Conservation (phyloP, 164 flowering plant species). For the Liquidambar formosana region DNA sequence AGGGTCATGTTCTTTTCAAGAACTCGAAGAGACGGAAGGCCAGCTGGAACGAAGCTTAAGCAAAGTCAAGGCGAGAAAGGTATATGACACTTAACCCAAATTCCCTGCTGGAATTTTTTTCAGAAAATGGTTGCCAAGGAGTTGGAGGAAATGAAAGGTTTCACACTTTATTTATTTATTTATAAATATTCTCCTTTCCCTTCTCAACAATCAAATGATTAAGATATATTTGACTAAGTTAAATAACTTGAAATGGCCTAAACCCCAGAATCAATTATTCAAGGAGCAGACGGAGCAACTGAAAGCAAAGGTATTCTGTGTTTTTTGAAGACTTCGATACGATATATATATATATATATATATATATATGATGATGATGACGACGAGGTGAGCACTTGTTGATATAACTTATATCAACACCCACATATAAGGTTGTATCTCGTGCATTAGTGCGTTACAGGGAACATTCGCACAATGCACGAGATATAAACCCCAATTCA, state of each 20-base stretch:
- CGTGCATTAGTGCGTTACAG: too few species aligned
- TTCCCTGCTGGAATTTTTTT: neutral
- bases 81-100: neutral
- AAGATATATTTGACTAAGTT: neutral
- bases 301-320: constrained; percentile 21
- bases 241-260: neutral
- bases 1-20: constrained; percentile 26
- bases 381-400: too few species aligned
- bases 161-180: neutral
- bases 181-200: neutral
- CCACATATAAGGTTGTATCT: too few species aligned
- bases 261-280: constrained; percentile 25
- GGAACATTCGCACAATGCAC: too few species aligned
- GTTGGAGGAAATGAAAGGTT: neutral
- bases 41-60: constrained; percentile 31
- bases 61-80: constrained; percentile 39
- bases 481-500: too few species aligned
- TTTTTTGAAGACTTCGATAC: neutral
- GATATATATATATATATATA: too few species aligned
- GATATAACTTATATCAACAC: too few species aligned
- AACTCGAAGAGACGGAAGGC: constrained; percentile 27
- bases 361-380: too few species aligned
- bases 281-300: constrained; percentile 29
- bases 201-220: neutral
- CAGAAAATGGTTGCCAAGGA: too few species aligned